Evolutionary conservation across 176 grass and related monocot genomes (phyloP), one percentile per base, ranked within the genome.

Genomic region (Lolium multiflorum): DNA sequence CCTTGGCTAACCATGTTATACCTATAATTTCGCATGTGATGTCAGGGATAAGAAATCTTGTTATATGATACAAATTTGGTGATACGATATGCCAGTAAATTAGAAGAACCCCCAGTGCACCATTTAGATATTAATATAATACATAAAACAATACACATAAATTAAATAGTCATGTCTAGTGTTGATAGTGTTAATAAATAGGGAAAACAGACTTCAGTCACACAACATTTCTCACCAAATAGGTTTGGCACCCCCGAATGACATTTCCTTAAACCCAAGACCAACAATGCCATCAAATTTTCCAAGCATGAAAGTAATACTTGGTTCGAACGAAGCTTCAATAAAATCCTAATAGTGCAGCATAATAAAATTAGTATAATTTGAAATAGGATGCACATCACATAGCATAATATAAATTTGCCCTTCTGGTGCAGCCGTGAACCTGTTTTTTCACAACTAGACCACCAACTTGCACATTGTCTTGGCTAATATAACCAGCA

Each of bases 241-340:
- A 85, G 95, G 95, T 66, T 85, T 75, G 48, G 50, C 76, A 77
- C 58, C 51, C 31, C 90, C 87, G 63, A 86, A 87, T 7, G 92
- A 91, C 55, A 97, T 93, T 91, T 94, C 90, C 54, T 90, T 83
- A 85, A 94, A 97, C 31, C 86, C 92, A 88, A 97, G 95, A n/a
- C 92, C 95, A 84, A 97, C 82, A 91, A 97, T 93, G 63, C 95
- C 92, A 37, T 97, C 92, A 43, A 97, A 97, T 83, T 97, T 97
- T 60, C 79, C 89, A 56, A 92, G 69, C 82, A 92, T 55, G 47
- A 97, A 97, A 68, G 90, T 94, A 38, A 97, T 11, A 81, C 92
- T 62, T 26, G 92, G 74, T 67, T 97, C 95, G 73, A 54, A 84
- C 1, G 87, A 94, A 38, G 95, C 86, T 91, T 97, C 90, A 81